Base-by-base conservation (phyloP, 2,329 filamentous ascomycete species). In the Botrytis cinerea region DNA sequence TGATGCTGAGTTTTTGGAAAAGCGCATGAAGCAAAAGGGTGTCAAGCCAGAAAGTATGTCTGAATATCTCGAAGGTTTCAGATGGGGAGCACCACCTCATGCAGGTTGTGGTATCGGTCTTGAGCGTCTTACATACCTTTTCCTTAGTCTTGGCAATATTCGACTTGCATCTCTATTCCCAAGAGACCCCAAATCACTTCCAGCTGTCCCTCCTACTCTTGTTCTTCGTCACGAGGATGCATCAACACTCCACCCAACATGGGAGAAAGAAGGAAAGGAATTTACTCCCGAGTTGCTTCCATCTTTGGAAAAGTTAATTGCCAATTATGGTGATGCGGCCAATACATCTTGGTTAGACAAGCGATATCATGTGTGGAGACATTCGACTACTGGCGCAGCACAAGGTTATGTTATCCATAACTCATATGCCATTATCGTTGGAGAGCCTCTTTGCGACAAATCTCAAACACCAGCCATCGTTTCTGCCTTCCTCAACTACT, bases 341-440 rank as follows among this genome's bases (percentile, higher is more conserved):
- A 97, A 97, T 80, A 98, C 95, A 0, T 96, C 94, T 0, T 98
- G 94, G 94, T 88, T 96, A 12, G 95, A 98, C 81, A 92, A 94
- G 10, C 90, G 94, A 10, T 97, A 95, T 81, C 87, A 93, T 80
- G 90, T 97, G 73, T 98, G 94, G 93, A 91, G 95, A 45, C 93
- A 97, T 80, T 84, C 88, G 35, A 82, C 84, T 48, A 95, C 92
- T 2, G 95, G 95, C 67, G 95, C 94, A 0, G 94, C 94, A 8
- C 87, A 97, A 48, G 93, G 94, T 18, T 98, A 93, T 80, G 93
- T 96, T 2, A 89, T 90, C 63, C 89, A 92, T 76, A 90, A 87
- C 35, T 92, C 92, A 77, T 94, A 92, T 78, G 93, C 91, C 61
- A 94, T 98, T 83, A 90, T 95, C 51, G 92, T 95, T 25, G 95